Evolutionary conservation across 768 basidiomycete species (phyloP), one percentile per base, ranked within the genome.

Genomic region (button mushroom (Agaricus bisporus)): DNA sequence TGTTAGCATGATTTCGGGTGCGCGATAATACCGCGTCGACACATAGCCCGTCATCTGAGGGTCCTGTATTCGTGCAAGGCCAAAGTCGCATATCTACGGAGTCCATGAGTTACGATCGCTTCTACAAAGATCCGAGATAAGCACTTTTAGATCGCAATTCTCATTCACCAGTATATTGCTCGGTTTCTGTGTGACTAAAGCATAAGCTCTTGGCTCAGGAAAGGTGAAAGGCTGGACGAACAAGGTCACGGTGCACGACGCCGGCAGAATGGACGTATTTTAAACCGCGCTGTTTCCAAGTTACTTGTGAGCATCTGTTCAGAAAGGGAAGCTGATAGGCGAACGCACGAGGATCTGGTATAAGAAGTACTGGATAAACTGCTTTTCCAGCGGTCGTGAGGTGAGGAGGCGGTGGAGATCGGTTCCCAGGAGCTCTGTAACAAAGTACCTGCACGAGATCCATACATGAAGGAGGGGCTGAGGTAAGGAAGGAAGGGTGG

Each of bases 1-100:
- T 37, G 97, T 99, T 66, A 99, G 80, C 97, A 99, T 99, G 74
- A 99, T 99, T 72, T 99, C 97, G 5, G 97, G 97, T 5, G 97
- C 97, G 48, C 97, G 88, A 68, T 99, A 99, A 73, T 99, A 99
- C 60, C 97, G 80, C 48, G 97, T 99, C 54, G 97, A 98, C 57
- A 98, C 97, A 66, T 98, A 99, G 58, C 97, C 97, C 1, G 97
- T 99, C 97, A 99, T 99, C 68, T 99, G 97, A 4, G 95, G 95
- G 68, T 99, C 97, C 70, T 98, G 97, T 59, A 99, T 95, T 49
- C 97, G 90, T 35, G 97, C 97, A 38, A 99, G 79, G 55, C 97
- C 97, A 69, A 99, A 99, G 70, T 99, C 97, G 66, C 97, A 99
- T 64, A 98, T 98, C 93, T 94, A 56, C 28, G 49, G 44, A 56